Conservation (phyloP, 139 green algal species). For the Edaphochlamys debaryana region DNA sequence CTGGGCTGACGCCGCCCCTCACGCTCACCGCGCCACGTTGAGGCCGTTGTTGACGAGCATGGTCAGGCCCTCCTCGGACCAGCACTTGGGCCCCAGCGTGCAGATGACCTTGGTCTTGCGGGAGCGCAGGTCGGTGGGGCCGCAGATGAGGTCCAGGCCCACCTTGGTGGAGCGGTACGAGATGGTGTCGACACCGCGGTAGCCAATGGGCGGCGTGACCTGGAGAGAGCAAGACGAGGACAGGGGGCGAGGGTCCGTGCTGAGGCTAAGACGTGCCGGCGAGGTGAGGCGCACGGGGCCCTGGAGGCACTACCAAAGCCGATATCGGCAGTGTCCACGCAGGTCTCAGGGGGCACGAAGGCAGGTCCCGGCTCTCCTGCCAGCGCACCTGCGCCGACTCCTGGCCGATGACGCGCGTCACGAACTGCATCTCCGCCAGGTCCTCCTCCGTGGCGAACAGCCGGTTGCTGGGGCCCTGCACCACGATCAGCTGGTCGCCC, state of each 20-base stretch:
- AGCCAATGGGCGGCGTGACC: not conserved
- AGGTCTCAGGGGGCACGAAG: no score
- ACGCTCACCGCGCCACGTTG: conserved; percentile 65
- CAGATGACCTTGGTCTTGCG: conserved; percentile 83
- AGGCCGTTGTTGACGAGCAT: conserved; percentile 69
- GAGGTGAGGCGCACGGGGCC: no score
- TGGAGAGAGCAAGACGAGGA: no score
- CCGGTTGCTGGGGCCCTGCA: conserved; percentile 40
- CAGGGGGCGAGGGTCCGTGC: no score
- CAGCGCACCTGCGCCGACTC: conserved; percentile 22
- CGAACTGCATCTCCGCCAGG: conserved; percentile 50
- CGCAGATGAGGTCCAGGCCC: conserved; percentile 44
- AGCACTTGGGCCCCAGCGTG: conserved; percentile 69
- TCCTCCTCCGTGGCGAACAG: conserved; percentile 37
- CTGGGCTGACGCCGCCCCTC: no score
- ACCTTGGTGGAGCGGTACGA: conserved; percentile 54
- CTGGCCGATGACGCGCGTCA: conserved; percentile 42
- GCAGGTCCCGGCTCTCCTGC: no score
- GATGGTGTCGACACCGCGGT: conserved; percentile 28
- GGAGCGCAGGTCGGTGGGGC: conserved; percentile 26
- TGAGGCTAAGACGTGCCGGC: no score
- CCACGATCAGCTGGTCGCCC: conserved; percentile 58
- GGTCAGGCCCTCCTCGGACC: conserved; percentile 37
- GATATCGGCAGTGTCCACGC: no score
- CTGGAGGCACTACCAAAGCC: no score